Evolutionary conservation across 441 rosid species (phyloP).

Genomic region (Gossypium laxum): DNA sequence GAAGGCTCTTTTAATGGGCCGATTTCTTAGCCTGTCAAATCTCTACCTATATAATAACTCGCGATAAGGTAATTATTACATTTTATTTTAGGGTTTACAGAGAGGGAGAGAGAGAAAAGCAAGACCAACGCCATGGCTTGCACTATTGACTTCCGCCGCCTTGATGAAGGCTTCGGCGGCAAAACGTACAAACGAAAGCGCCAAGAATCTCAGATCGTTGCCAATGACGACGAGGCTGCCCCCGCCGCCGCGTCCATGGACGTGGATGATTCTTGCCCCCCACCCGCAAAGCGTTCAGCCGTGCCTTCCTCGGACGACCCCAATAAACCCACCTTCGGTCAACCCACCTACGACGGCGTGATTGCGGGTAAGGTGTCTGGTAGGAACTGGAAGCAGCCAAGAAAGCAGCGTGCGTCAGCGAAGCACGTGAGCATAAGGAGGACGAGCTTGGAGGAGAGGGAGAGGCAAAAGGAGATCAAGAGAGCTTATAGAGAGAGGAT

Average conservation of each 20-base stretch:
- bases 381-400: constrained; percentile 67
- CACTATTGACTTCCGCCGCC: constrained; percentile 68
- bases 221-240: not conserved
- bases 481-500: constrained; percentile 64
- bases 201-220: constrained; percentile 26
- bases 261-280: constrained; percentile 28
- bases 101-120: not conserved
- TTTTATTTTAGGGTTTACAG: not conserved
- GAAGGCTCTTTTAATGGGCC: not conserved
- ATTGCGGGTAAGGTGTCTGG: constrained; percentile 75
- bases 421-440: constrained; percentile 47
- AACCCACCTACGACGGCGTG: constrained; percentile 77
- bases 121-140: constrained; percentile 47
- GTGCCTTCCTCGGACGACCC: constrained; percentile 55
- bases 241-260: constrained; percentile 40
- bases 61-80: too few relatives aligned
- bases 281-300: constrained; percentile 64
- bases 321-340: constrained; percentile 50
- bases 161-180: constrained; percentile 93
- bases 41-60: not conserved
- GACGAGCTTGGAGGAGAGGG: constrained; percentile 51
- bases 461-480: constrained; percentile 58
- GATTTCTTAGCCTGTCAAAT: not conserved
- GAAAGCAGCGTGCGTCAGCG: constrained; percentile 65
- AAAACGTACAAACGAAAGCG: constrained; percentile 84